Evolutionary conservation across 2,329 filamentous ascomycete genomes (phyloP).

Genomic region (Xylaria sp.): DNA sequence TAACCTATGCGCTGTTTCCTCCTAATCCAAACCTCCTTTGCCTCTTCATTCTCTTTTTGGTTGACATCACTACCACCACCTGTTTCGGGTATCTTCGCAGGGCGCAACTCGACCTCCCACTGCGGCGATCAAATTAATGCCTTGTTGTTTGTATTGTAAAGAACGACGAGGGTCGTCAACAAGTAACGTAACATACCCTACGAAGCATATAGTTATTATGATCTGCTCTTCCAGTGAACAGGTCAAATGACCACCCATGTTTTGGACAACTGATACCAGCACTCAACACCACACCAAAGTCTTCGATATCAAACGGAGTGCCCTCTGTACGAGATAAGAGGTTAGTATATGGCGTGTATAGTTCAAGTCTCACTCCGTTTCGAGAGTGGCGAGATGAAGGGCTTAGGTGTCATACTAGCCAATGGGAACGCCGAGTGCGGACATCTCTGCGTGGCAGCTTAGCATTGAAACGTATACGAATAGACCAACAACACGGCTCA

Average conservation of each 20-base stretch:
- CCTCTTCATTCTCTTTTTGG: conserved; percentile 33
- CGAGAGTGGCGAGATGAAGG: neutral
- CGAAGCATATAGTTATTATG: conserved; percentile 70
- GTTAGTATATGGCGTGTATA: conserved; percentile 8
- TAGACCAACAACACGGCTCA: conserved; percentile 52
- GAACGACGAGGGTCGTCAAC: neutral
- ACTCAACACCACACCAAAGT: conserved; percentile 73
- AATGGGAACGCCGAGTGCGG: conserved; percentile 76
- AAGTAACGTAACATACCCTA: conserved; percentile 48
- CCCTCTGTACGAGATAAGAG: conserved; percentile 52
- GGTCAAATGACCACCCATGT: conserved; percentile 77
- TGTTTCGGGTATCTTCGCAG: conserved; percentile 7
- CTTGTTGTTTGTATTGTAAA: neutral
- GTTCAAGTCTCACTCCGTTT: neutral
- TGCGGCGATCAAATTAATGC: conserved; percentile 15
- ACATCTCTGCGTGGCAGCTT: conserved; percentile 62
- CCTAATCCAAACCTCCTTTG: conserved; percentile 49
- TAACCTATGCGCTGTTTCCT: conserved; percentile 51
- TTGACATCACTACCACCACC: neutral
- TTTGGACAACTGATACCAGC: conserved; percentile 74
- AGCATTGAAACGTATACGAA: conserved; percentile 21
- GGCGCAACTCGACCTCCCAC: conserved; percentile 39
- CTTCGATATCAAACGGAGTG: conserved; percentile 75
- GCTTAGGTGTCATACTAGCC: conserved; percentile 53
- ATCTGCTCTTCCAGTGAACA: conserved; percentile 71